Percentiles rank a stretch among this genome's conserved stretches.
These are phyloP conservation scores for Globisporangium alternatum DNA, from an alignment of 352 stramenopile species.

Conservation along the genomic window DNA sequence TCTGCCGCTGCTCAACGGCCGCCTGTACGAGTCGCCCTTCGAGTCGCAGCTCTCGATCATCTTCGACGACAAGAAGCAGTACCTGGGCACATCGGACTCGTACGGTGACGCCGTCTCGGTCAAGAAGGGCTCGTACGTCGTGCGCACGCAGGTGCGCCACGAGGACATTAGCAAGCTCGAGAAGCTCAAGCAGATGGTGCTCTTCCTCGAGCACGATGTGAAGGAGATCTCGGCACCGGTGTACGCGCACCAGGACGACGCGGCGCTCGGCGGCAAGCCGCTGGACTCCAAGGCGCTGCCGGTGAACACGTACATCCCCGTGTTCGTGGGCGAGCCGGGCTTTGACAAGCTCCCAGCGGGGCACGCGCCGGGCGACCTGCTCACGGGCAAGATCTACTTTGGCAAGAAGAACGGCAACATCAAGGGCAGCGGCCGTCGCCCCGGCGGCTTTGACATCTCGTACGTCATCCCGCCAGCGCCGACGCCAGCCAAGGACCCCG, in stretches of 20 bases:
- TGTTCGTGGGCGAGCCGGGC: constrained; percentile 74
- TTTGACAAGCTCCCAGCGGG: constrained; percentile 68
- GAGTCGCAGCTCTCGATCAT: constrained; percentile 92
- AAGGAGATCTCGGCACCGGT: constrained; percentile 66
- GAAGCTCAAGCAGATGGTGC: constrained; percentile 75
- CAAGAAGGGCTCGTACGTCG: constrained; percentile 85
- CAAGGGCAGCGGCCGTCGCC: constrained; percentile 55
- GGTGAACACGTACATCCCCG: constrained; percentile 53
- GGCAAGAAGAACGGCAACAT: constrained; percentile 68
- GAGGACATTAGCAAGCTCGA: constrained; percentile 82
- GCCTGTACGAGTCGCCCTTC: constrained; percentile 93
- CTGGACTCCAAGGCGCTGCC: constrained; percentile 45
- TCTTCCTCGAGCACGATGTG: constrained; percentile 70
- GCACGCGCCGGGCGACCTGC: constrained; percentile 50
- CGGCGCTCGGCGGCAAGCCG: constrained; percentile 52
- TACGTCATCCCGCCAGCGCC: constrained; percentile 72
- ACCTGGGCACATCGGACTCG: constrained; percentile 79
- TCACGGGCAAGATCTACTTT: constrained; percentile 70
- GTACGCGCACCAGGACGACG: constrained; percentile 67
- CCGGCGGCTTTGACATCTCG: constrained; percentile 64
- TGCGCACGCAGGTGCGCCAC: constrained; percentile 76
- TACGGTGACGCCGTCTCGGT: constrained; percentile 78
- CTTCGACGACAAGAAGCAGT: constrained; percentile 94
- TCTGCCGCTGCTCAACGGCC: constrained; percentile 76
- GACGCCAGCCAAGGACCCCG: constrained; percentile 52